Evolutionary conservation across 2,329 filamentous ascomycete genomes (phyloP).

Genomic region (Apiospora saccharicola): DNA sequence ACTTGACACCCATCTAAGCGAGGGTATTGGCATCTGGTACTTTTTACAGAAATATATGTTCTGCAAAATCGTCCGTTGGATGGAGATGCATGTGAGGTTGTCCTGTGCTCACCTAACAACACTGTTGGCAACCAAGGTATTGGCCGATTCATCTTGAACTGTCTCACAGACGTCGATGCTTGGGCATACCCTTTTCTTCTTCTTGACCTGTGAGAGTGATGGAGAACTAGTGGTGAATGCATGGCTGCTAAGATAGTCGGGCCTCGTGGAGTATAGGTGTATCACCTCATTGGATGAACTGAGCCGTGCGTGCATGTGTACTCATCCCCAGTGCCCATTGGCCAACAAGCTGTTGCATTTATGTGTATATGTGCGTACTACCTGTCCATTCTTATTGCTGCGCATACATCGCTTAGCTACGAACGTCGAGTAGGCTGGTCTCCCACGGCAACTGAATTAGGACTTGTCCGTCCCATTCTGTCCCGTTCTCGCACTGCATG

Average conservation of each 20-base stretch:
- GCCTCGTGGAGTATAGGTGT: constrained; percentile 7
- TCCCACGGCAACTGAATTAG: background rate
- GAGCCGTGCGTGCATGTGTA: background rate
- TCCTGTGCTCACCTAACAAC: background rate
- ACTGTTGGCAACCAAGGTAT: background rate
- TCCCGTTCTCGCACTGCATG: constrained; percentile 14
- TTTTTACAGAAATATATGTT: background rate
- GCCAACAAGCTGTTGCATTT: constrained; percentile 3
- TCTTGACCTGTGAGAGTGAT: background rate
- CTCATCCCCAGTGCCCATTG: background rate
- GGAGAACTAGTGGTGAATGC: background rate
- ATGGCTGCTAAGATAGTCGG: background rate
- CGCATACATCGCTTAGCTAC: background rate
- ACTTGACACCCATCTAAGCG: background rate
- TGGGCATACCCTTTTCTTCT: background rate
- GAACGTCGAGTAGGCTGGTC: background rate
- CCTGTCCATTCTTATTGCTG: background rate
- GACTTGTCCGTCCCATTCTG: constrained; percentile 8
- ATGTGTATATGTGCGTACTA: background rate
- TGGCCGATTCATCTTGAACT: background rate
- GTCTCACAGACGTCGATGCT: background rate
- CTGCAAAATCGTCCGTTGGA: background rate
- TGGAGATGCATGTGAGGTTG: background rate
- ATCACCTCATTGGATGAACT: background rate
- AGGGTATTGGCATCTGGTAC: background rate